Evolutionary conservation across 202 grass and related monocot species (phyloP).

Genomic region (Panicum virgatum): DNA sequence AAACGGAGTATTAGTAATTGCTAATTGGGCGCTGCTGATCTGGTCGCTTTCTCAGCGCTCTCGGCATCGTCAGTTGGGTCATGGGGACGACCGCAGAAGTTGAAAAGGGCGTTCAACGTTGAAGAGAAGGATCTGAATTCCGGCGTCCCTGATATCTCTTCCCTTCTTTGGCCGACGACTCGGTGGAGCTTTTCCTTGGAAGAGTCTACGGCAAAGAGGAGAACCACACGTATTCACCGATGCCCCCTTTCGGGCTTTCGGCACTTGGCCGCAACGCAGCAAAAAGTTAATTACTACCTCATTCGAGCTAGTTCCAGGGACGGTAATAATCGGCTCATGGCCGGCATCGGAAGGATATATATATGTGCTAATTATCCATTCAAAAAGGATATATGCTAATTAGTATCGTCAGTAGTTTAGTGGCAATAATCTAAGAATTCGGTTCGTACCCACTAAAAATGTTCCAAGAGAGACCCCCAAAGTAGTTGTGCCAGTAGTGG

Average conservation of each 20-base stretch:
- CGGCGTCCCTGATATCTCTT: not conserved
- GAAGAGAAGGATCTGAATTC: conserved; percentile 45
- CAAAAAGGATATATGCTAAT: not conserved
- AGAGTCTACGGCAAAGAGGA: conserved; percentile 28
- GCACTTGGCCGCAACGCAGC: not conserved
- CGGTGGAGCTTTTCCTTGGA: conserved; percentile 23
- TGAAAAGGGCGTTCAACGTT: conserved; percentile 48
- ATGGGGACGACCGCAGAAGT: conserved; percentile 49
- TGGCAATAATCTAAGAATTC: not conserved
- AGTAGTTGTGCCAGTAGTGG: not conserved
- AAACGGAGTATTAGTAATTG: conserved; percentile 4
- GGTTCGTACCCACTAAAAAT: not conserved
- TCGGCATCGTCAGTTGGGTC: conserved; percentile 23
- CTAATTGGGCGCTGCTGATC: conserved; percentile 21
- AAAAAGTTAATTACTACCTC: not conserved
- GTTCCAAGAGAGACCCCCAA: not conserved
- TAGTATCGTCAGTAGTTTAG: not conserved
- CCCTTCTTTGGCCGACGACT: conserved; percentile 41
- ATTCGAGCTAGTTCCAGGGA: not conserved
- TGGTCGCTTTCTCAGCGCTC: conserved; percentile 36
- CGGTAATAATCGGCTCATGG: not conserved
- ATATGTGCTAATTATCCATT: not conserved
- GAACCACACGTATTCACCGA: not conserved
- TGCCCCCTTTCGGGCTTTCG: not conserved
- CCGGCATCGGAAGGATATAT: not conserved